Base-by-base conservation (phyloP, 2,329 filamentous ascomycete genomes). In the Trichoderma sp. region DNA sequence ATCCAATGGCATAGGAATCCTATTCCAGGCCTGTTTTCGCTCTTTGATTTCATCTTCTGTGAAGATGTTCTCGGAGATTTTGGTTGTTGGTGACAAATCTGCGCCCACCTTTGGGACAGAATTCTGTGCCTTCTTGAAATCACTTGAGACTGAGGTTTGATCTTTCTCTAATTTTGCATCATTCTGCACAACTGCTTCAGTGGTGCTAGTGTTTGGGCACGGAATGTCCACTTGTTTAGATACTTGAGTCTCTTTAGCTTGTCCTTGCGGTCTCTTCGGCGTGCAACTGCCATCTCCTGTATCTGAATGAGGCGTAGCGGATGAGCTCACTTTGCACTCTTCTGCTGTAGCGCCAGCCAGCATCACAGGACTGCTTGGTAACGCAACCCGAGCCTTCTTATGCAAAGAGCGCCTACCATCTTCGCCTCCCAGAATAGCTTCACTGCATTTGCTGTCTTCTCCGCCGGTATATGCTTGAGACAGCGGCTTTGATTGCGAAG, bases 1-100 rank as follows among this genome's bases (percentile, higher is more conserved):
- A 71, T 76, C 73, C 69, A 80, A 72, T 58, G 81, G 80, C 78
- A 81, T 78, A 51, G 77, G 73, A 73, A 82, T 81, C 71, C 76
- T 80, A 76, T 79, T 75, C 79, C 79, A 81, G 66, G 76, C 76
- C 76, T 77, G 74, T 72, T 74, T 77, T 70, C 80, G 77, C 51
- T 74, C 75, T 73, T 77, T 77, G 39, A 80, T 79, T 70, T 82
- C 74, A 62, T 78, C 73, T 58, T 77, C 75, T 14, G 80, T 80
- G 47, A 80, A 81, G 6, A 71, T 62, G 51, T 68, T 67, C 28
- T 61, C 69, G 24, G 34, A 34, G 26, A 60, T 18, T 61, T 12
- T 28, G 6, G 18, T 36, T 39, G 43, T 11, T 53, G 28, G 12
- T 21, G 5, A n/a, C 12, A n/a, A n/a, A 51, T 51, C 58, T 3